Base-by-base conservation (phyloP, 441 rosid genomes). In the Jatropha podagrica region DNA sequence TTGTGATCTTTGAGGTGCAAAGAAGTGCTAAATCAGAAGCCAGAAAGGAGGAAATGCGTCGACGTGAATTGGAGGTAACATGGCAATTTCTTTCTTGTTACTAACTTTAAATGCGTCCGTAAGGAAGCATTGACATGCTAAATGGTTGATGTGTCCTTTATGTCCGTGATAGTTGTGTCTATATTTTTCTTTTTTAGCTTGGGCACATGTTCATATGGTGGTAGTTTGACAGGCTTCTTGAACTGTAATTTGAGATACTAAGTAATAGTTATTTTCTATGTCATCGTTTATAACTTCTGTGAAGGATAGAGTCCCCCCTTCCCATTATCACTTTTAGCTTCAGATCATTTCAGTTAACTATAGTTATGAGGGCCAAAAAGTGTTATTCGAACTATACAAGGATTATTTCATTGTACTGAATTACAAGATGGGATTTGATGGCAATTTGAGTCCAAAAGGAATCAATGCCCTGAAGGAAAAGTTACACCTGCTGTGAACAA, bases 1-100 rank as follows among this genome's bases (percentile, higher is more conserved):
- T 80, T 71, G 71, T 96, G 76, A 78, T 96, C 67, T 91, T 92
- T 82, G 99, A 96, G 85, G 94, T 91, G 80, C 98, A 96, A 56
- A 87, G 98, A 81, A 92, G 91, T 88, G 86, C 99, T 12, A 85
- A 92, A 81, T 93, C 97, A 75, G 99, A 96, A 80, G 91, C 97
- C 71, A 89, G 87, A 75, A 96, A 91, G 81, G 98, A 96, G 88
- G 98, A 85, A 84, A 81, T 81, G 42, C 96, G 97, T 49, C 83
- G 72, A 77, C 87, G 87, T 83, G 94, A 92, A 66, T 54, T 94
- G 71, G 93, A 89, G 96, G 99, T 96, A 80, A 74, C 42, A 7
- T 61, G 8, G 12, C 42, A 27, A 58, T 23, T 18, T 64, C 10
- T 67, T 69, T 69, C 27, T 75, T 62, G 49, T 48, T 42, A 32